A percentile compares a stretch with the other conserved stretches of the same genome.
Conservation (phyloP, 2,329 filamentous ascomycete species). For the Arthrobotrys iridis region DNA sequence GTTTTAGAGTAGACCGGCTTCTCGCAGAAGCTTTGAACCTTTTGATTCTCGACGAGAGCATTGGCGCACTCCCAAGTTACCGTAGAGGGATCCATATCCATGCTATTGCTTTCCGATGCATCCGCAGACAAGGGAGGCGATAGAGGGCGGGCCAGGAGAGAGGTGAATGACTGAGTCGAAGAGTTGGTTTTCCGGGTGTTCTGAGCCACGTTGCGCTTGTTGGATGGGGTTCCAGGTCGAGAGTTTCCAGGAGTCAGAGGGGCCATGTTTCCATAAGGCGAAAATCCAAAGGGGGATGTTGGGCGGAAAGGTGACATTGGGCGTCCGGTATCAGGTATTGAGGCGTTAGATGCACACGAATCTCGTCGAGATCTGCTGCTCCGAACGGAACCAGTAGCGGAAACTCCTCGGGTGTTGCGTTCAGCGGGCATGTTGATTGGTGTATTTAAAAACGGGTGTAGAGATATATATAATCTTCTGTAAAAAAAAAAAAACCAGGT, state of each 20-base stretch:
- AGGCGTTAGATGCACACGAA: slow-evolving; percentile 45
- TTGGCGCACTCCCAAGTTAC: slow-evolving; percentile 58
- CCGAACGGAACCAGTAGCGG: slow-evolving; percentile 44
- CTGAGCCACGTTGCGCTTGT: slow-evolving; percentile 40
- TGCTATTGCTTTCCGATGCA: slow-evolving; percentile 49
- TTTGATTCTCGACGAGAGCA: slow-evolving; percentile 57
- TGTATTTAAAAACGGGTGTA: neutral
- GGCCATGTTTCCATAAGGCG: slow-evolving; percentile 44
- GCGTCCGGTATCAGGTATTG: slow-evolving; percentile 47
- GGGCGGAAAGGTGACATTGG: slow-evolving; percentile 48
- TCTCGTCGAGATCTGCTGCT: slow-evolving; percentile 41
- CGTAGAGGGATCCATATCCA: slow-evolving; percentile 54
- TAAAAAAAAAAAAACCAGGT: slow-evolving; percentile 10
- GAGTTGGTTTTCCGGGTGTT: slow-evolving; percentile 48
- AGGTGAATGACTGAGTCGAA: slow-evolving; percentile 33
- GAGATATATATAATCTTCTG: slow-evolving; percentile 13
- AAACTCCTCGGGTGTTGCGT: slow-evolving; percentile 37
- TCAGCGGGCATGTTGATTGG: slow-evolving; percentile 47
- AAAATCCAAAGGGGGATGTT: slow-evolving; percentile 48
- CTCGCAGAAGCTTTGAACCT: slow-evolving; percentile 57
- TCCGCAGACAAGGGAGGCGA: slow-evolving; percentile 47
- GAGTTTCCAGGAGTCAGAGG: slow-evolving; percentile 51
- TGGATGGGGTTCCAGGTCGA: slow-evolving; percentile 44
- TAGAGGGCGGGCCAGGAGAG: slow-evolving; percentile 35
- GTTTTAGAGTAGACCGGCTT: slow-evolving; percentile 55